Base-by-base conservation (phyloP, 1,284 basidiomycete genomes). In the Ganoderma sinense region DNA sequence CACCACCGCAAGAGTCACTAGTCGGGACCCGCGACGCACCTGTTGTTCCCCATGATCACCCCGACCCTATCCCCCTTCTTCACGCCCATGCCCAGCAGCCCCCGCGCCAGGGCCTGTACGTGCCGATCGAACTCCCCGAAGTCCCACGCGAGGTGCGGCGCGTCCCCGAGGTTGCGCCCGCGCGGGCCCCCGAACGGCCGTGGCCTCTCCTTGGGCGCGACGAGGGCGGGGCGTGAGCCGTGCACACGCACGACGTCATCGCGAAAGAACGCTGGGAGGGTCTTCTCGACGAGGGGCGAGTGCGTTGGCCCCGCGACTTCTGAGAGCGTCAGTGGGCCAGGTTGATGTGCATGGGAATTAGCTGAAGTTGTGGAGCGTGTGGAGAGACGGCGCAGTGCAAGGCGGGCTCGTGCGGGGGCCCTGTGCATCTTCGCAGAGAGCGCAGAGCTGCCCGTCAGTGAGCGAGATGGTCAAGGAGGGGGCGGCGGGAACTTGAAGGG, bases 21-120 rank as follows among this genome's bases (percentile, higher is more conserved):
- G n/a, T 33, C 29, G 41, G 41, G 16, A 4, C 20, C 11, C 23
- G 13, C 11, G 11, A 66, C 67, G 56, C 78, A 92, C 93, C 93
- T 94, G 71, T 87, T 92, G 72, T 94, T 94, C 4, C 93, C 93
- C 93, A 96, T 94, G 61, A 96, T 82, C 11, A 95, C 91, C 1
- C 87, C 94, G 26, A 96, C 90, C 31, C 94, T 84, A 75, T 96
- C 94, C 0, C 94, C 95, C 76, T 89, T 92, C 78, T 85, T 82
- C 10, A 97, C 89, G 20, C 94, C 94, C 76, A 95, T 81, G 2
- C 78, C 80, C 11, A 94, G 74, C 53, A 97, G 83, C 0, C 95
- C 95, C 64, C 91, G 83, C 1, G 94, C 89, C 7, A 95, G 84
- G 3, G 91, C 89, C 62, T 86, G 81, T 39, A 94, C 87, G 76